Base-by-base conservation (phyloP, 75 land plant species). In the Picea glauca region DNA sequence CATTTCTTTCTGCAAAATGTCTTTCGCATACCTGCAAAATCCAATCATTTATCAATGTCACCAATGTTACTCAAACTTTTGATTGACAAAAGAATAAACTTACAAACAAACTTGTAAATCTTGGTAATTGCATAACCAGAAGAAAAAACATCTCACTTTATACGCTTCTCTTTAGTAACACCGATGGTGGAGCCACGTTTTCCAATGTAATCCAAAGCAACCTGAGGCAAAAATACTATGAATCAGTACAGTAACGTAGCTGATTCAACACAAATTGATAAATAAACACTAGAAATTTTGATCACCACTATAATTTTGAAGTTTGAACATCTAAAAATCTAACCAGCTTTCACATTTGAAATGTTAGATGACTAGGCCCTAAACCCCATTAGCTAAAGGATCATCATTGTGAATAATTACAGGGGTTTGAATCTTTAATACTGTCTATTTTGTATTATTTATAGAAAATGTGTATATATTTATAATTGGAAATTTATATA, bases 1-100 rank as follows among this genome's bases (percentile, higher is more conserved):
- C 99, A 98, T 98, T 82, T 98, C 99, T 79, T 95, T 98, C 76
- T 98, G 99, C 61, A 98, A 93, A 77, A 98, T 98, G 63, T 98
- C 99, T 78, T 89, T 98, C 4, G 99, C 99, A 91, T 94, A 96
- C 86, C 98, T 94, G 79, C 18, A 62, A 66, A 74, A 46, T 11
- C 54, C 12, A 50, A 46, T 23, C 14, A 33, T 33, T 62, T 43
- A 46, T 23, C 23, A 81, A 30, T 43, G 50, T 21, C 38, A 35
- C 23, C 13, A n/a, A 7, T 0, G 14, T 33, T 32, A 38, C 20
- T 32, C 61, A 31, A 56, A 75, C n/a, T 5, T 58, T 58, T 23
- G 18, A 23, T 14, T 31, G 30, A 77, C 15, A 20, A 79, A 15
- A 20, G 33, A 21, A 72, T 5, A 77, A 77, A 14, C 9, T 17